These are phyloP conservation scores for Lomentospora prolificans DNA, from an alignment of 2,329 filamentous ascomycete genomes.

Conservation along the genomic window DNA sequence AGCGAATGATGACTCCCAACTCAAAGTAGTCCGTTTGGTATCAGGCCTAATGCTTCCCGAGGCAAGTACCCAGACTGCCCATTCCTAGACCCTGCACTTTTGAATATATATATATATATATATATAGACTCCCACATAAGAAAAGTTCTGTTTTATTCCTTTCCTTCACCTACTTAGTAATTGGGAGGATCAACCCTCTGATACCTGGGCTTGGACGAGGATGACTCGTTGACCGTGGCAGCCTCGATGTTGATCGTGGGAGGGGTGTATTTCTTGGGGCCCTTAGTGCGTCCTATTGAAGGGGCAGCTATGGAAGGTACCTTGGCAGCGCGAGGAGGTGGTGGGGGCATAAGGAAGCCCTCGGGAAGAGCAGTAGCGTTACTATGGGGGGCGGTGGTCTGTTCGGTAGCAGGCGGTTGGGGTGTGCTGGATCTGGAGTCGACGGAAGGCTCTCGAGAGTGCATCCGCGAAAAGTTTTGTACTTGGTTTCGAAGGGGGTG, in stretches of 20 bases:
- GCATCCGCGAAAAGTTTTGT: background rate
- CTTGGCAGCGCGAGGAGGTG: slow-evolving; percentile 17
- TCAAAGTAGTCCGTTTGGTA: no score
- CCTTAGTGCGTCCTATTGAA: slow-evolving; percentile 25
- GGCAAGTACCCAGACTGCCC: background rate
- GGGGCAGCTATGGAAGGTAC: slow-evolving; percentile 27
- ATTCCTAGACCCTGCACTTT: no score
- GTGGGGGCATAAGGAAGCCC: slow-evolving; percentile 15
- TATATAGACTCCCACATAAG: background rate
- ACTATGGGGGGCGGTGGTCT: background rate
- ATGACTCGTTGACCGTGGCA: background rate
- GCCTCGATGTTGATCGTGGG: slow-evolving; percentile 15
- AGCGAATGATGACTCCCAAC: background rate
- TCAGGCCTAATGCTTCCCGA: no score
- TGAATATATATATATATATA: no score
- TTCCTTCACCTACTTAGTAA: background rate
- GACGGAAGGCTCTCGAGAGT: background rate
- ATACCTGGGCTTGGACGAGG: background rate
- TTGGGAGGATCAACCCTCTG: background rate
- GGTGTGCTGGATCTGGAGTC: slow-evolving; percentile 1
- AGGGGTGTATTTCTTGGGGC: slow-evolving; percentile 32
- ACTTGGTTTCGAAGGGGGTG: background rate
- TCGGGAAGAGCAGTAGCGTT: slow-evolving; percentile 2
- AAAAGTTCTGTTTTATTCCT: background rate
- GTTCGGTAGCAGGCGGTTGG: background rate